These are phyloP conservation scores for Colletotrichum tropicale DNA, from an alignment of 2,329 filamentous ascomycete genomes.

Conservation along the genomic window DNA sequence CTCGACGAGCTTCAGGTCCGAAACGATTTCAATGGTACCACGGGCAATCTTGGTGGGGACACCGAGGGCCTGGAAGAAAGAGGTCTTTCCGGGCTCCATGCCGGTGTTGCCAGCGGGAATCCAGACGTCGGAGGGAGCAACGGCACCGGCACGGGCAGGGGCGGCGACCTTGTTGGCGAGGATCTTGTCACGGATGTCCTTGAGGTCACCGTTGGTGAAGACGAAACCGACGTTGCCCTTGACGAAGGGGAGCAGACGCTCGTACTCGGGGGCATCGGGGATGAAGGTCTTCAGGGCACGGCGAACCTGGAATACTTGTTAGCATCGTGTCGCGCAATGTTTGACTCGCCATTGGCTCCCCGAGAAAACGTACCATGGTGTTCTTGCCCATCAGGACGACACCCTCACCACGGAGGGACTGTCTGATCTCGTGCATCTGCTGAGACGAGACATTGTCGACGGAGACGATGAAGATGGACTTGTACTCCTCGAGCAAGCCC, in stretches of 20 bases:
- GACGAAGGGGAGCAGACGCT: slow-evolving; percentile 94
- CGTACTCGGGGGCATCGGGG: slow-evolving; percentile 90
- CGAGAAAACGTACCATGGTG: slow-evolving; percentile 80
- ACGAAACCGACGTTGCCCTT: slow-evolving; percentile 99
- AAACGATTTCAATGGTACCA: slow-evolving; percentile 99
- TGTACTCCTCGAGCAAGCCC: slow-evolving; percentile 93
- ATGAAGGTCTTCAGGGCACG: slow-evolving; percentile 97
- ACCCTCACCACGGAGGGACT: slow-evolving; percentile 86
- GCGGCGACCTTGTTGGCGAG: slow-evolving; percentile 96
- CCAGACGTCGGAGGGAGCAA: slow-evolving; percentile 93
- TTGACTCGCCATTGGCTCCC: neutral
- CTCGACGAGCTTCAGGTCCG: slow-evolving; percentile 97
- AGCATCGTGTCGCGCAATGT: neutral
- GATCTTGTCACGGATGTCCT: slow-evolving; percentile 91
- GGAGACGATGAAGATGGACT: slow-evolving; percentile 95
- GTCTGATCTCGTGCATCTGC: slow-evolving; percentile 99
- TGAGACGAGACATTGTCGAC: slow-evolving; percentile 99
- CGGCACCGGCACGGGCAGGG: slow-evolving; percentile 95
- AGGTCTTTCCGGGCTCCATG: slow-evolving; percentile 99
- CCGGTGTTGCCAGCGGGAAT: slow-evolving; percentile 98
- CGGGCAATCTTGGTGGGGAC: slow-evolving; percentile 99
- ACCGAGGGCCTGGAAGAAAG: slow-evolving; percentile 99
- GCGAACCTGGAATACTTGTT: slow-evolving; percentile 67
- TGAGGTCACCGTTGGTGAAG: slow-evolving; percentile 98
- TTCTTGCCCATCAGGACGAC: slow-evolving; percentile 99